Evolutionary conservation across 768 basidiomycete genomes (phyloP).

Genomic region (Phlegmacium glaucopus): DNA sequence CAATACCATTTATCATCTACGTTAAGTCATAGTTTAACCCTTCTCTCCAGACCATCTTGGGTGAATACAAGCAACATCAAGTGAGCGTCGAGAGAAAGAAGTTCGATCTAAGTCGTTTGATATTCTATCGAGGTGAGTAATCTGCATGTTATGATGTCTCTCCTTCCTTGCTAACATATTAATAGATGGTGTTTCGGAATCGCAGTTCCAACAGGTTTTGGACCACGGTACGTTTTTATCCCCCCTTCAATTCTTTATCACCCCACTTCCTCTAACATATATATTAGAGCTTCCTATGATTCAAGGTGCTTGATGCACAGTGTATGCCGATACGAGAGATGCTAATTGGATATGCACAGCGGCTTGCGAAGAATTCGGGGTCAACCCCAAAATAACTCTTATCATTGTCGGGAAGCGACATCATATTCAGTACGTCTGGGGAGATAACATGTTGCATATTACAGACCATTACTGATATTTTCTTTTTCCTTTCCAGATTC

Average conservation of each 20-base stretch:
- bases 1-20: not conserved
- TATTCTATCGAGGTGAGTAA: conserved; percentile 66
- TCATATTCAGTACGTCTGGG: conserved; percentile 38
- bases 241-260: not conserved
- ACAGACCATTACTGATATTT: not conserved
- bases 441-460: not conserved
- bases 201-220: conserved; percentile 47
- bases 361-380: conserved; percentile 53
- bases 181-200: conserved; percentile 50
- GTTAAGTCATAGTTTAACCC: not conserved
- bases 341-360: conserved; percentile 27
- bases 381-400: conserved; percentile 63
- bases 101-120: conserved; percentile 50
- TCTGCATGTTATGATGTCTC: conserved; percentile 3
- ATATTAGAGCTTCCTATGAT: conserved; percentile 50
- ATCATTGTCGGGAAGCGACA: conserved; percentile 76
- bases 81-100: conserved; percentile 41
- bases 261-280: not conserved
- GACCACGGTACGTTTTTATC: conserved; percentile 38
- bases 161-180: conserved; percentile 7
- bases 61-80: conserved; percentile 54
- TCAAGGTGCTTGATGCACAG: conserved; percentile 35
- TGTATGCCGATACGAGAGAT: not conserved
- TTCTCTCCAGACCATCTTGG: conserved; percentile 43
- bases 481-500: conserved; percentile 19